Evolutionary conservation across 1,284 basidiomycete genomes (phyloP).

Genomic region (Ustilago loliicola): DNA sequence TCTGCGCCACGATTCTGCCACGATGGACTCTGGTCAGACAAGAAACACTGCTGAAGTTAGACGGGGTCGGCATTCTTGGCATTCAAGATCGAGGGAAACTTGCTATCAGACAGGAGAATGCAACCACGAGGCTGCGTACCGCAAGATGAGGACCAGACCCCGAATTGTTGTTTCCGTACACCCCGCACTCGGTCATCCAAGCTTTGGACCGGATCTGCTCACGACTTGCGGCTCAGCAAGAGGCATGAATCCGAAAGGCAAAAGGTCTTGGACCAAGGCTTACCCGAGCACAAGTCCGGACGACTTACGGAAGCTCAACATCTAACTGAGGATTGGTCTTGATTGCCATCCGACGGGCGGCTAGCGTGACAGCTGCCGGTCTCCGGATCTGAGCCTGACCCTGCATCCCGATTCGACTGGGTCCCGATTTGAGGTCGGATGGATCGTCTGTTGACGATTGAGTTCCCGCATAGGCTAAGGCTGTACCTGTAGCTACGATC

Average conservation of each 20-base stretch:
- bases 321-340: neutral
- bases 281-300: slow-evolving; percentile 10
- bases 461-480: too few relatives aligned
- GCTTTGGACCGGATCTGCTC: neutral
- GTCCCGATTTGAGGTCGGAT: slow-evolving; percentile 3
- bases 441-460: too few relatives aligned
- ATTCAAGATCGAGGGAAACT: neutral
- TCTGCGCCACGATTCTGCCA: slow-evolving; percentile 1
- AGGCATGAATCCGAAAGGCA: neutral
- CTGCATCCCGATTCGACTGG: slow-evolving; percentile 9
- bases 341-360: slow-evolving; percentile 5
- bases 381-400: slow-evolving; percentile 21
- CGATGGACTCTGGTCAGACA: neutral
- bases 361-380: slow-evolving; percentile 31
- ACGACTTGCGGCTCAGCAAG: neutral
- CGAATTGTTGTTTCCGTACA: neutral
- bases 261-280: neutral
- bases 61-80: neutral
- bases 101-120: neutral
- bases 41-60: neutral
- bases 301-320: neutral
- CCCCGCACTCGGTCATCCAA: slow-evolving; percentile 15
- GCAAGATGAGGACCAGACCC: neutral
- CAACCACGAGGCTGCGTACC: neutral
- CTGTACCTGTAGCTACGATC: neutral